Evolutionary conservation across 176 grass and related monocot genomes (phyloP).

Genomic region (Eragrostis curvula): DNA sequence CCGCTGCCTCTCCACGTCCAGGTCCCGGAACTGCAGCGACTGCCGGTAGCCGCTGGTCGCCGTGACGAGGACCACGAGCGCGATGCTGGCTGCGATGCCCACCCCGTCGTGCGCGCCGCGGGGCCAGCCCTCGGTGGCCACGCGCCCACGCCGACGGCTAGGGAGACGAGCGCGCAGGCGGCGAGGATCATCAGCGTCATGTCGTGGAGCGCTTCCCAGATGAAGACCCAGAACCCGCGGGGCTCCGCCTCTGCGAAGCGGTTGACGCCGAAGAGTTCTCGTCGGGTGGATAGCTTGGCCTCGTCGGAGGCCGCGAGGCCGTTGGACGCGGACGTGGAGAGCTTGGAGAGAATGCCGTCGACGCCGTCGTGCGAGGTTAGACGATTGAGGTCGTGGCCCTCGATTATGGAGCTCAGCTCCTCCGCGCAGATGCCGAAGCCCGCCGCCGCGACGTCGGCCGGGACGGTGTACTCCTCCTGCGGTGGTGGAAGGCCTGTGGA

Average conservation of each 20-base stretch:
- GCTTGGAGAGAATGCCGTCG: constrained; percentile 56
- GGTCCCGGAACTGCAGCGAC: constrained; percentile 94
- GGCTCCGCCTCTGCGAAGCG: constrained; percentile 70
- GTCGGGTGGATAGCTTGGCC: constrained; percentile 32
- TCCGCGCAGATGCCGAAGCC: constrained; percentile 86
- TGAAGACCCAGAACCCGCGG: constrained; percentile 86
- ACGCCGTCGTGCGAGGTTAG: constrained; percentile 68
- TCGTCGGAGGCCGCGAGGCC: constrained; percentile 45
- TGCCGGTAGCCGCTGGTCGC: constrained; percentile 92
- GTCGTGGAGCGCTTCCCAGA: constrained; percentile 93
- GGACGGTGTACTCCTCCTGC: constrained; percentile 71
- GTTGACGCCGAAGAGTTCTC: constrained; percentile 76
- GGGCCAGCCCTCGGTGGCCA: constrained; percentile 94
- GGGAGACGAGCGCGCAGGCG: constrained; percentile 70
- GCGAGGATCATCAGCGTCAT: constrained; percentile 95
- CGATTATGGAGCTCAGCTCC: constrained; percentile 77
- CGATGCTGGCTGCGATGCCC: constrained; percentile 87
- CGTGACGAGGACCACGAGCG: constrained; percentile 89
- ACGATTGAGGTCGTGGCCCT: constrained; percentile 90
- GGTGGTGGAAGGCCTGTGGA: constrained; percentile 61
- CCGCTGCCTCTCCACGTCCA: constrained; percentile 98
- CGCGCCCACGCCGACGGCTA: constrained; percentile 73
- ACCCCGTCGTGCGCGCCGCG: constrained; percentile 91
- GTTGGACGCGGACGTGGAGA: constrained; percentile 69
- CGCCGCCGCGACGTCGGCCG: constrained; percentile 60